Evolutionary conservation across 116 monocot genomes (phyloP), one percentile per base, ranked within the genome.

Genomic region (Phalaenopsis hybrid): DNA sequence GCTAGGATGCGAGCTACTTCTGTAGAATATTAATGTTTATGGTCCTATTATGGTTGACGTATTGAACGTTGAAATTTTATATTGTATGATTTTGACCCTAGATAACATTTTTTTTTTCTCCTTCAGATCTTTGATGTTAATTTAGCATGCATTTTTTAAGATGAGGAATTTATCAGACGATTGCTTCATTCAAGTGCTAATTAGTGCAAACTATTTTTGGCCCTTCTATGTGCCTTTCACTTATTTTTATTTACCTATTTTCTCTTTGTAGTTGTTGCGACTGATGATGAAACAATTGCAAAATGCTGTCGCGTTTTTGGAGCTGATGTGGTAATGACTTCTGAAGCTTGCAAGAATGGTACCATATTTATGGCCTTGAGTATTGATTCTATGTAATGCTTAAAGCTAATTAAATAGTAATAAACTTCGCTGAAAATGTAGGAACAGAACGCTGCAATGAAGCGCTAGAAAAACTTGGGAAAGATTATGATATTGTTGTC

Each of bases 261-360:
- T 77, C 75, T 44, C 46, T n/a, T 74, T 50, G 28, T 67, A 94
- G 96, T 96, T 87, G 95, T 94, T 79, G 97, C 97, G 28, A 98
- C 97, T 7, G 97, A 98, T 86, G 90, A 98, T 86, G 91, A 90
- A 74, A 92, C 72, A 82, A 98, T 98, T 77, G 97, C 95, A 77
- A 94, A 98, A 78, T 94, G 94, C 46, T 98, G 97, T 78, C 86
- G 90, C 82, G 93, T 86, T 70, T 98, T 98, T 87, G 97, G 97
- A 70, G 97, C 97, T 82, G 94, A 98, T 86, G 97, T 98, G 46
- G 85, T 98, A 88, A 98, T 98, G 97, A 98, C 97, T 86, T 90
- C 97, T 58, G 97, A 92, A 83, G 90, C 91, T 79, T 97, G 97
- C 86, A 85, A 73, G 90, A 97, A 97, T 90, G 97, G 97, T 97